Conservation (phyloP, 768 basidiomycete species). For the Solioccasus polychromus region DNA sequence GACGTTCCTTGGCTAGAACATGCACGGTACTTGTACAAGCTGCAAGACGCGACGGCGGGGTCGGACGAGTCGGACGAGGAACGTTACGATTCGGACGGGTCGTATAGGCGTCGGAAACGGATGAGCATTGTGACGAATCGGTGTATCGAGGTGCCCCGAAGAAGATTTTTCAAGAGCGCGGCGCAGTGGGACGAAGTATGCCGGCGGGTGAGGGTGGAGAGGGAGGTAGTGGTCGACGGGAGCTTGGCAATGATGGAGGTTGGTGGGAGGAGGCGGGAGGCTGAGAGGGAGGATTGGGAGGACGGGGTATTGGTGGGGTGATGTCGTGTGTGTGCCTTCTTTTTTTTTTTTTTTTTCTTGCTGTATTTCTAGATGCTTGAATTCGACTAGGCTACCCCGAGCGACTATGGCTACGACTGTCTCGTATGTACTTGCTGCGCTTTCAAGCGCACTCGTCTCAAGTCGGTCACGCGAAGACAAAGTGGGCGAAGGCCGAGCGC, state of each 20-base stretch:
- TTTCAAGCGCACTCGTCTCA: too few relatives aligned
- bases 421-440: too few relatives aligned
- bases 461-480: too few relatives aligned
- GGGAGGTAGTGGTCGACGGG: slow-evolving; percentile 20
- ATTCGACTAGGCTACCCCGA: too few relatives aligned
- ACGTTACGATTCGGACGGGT: slow-evolving; percentile 47
- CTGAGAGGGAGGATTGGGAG: slow-evolving; percentile 31
- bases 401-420: too few relatives aligned
- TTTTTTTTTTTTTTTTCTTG: too few relatives aligned
- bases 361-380: too few relatives aligned
- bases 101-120: slow-evolving; percentile 41
- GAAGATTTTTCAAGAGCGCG: slow-evolving; percentile 59
- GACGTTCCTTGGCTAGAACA: slow-evolving; percentile 46
- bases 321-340: not conserved
- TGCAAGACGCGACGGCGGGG: slow-evolving; percentile 48
- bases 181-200: slow-evolving; percentile 35
- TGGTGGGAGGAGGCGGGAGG: slow-evolving; percentile 13
- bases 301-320: slow-evolving; percentile 21
- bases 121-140: slow-evolving; percentile 70
- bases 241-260: slow-evolving; percentile 11
- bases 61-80: slow-evolving; percentile 50
- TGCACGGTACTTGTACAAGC: slow-evolving; percentile 58
- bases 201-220: slow-evolving; percentile 23
- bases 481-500: too few relatives aligned
- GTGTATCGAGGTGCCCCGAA: slow-evolving; percentile 48